Evolutionary conservation across 495 filamentous ascomycete genomes (phyloP), one percentile per base, ranked within the genome.

Genomic region (Bryoglossum gracile): DNA sequence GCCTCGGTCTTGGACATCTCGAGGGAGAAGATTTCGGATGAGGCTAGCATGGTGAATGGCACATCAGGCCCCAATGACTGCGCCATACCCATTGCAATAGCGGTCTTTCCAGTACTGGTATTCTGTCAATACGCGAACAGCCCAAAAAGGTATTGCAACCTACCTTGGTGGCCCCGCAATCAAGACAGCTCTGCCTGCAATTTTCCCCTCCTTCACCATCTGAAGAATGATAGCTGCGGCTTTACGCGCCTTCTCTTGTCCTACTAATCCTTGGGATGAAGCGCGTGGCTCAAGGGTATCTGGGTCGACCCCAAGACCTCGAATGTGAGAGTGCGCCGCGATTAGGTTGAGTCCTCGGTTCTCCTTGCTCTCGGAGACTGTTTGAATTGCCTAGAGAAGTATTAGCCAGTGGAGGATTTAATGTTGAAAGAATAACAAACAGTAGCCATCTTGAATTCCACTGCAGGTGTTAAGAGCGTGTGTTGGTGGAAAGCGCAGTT

Each of bases 1-100:
- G 94, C 90, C 66, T 99, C 92, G 8, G 92, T 97, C 71, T 97
- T 99, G 46, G 87, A 94, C 89, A 99, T 97, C 63, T 97, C 94
- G 57, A 96, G 77, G 3, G 89, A 95, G 73, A 95, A 99, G 47
- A 97, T 95, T 65, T 99, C 92, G 36, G 89, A 94, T 1, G 88
- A 84, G 38, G 94, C 87, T 32, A 96, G 82, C 69, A 90, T 90
- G 9, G 91, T 96, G 66, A 99, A 99, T 19, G 92, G 92, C 3
- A 94, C 88, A 66, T 99, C 92, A 1, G 86, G 62, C 23, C 92
- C 92, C 25, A 99, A 76, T 13, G 89, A 91, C 59, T 97, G 92
- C 16, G 91, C 84, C 91, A 99, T 96, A 32, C 89, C 92, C 86
- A 97, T 96, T 23, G 94, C 92, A 59, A 99, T 94, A 26, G 92